These are phyloP conservation scores for Ambrosia trifida DNA, from an alignment of 129 eudicot genomes.

Conservation along the genomic window DNA sequence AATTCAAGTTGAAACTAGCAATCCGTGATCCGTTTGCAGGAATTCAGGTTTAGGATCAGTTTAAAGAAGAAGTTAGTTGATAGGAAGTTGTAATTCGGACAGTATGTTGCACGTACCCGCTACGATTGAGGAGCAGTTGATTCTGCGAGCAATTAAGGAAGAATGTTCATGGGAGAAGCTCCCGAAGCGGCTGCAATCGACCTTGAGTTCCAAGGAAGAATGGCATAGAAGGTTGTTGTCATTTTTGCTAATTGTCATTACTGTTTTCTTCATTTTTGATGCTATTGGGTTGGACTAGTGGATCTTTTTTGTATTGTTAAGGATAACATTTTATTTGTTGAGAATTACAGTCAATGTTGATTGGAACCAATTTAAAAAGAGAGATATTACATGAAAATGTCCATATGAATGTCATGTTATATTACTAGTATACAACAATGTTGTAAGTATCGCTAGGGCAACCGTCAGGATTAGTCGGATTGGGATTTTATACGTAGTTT, in stretches of 20 bases:
- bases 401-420: no score
- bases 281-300: slow-evolving; percentile 10
- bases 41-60: slow-evolving; percentile 4
- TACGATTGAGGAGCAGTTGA: slow-evolving; percentile 89
- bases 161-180: slow-evolving; percentile 91
- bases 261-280: slow-evolving; percentile 19
- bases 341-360: not conserved
- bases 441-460: no score
- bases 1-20: not conserved
- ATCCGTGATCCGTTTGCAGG: slow-evolving; percentile 18
- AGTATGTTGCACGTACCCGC: slow-evolving; percentile 72
- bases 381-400: slow-evolving; percentile 15
- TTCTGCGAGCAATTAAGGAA: slow-evolving; percentile 80
- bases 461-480: no score
- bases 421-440: slow-evolving; percentile 15
- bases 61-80: not conserved
- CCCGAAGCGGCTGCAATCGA: slow-evolving; percentile 89
- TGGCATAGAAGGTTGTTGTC: slow-evolving; percentile 95
- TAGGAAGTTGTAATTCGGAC: slow-evolving; percentile 1
- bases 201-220: slow-evolving; percentile 76
- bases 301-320: not conserved
- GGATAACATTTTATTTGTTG: not conserved
- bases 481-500: no score
- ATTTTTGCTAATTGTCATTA: slow-evolving; percentile 25
- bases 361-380: not conserved